Evolutionary conservation across 2,329 filamentous ascomycete genomes (phyloP), one percentile per base, ranked within the genome.

Genomic region (Fusarium sp.): DNA sequence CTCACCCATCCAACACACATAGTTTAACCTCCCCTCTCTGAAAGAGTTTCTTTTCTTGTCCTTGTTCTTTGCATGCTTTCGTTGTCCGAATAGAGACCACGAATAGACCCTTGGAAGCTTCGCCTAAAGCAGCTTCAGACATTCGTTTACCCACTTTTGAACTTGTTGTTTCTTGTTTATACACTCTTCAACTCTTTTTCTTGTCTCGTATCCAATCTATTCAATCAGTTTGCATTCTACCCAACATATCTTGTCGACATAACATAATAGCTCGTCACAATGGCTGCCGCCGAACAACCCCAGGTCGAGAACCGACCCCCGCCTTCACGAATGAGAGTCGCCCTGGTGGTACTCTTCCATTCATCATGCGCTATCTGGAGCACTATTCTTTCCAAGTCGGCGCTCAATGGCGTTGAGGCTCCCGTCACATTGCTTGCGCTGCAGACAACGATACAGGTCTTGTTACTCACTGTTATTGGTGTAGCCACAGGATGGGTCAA

Each of bases 341-440:
- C 73, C 59, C 62, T 74, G 62, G 72, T 73, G 42, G 71, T 75
- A 27, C 73, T 75, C 49, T 75, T 75, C 52, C 73, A 75, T 59
- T 75, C 73, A 38, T 70, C 73, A 22, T 75, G 73, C 54, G 73
- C 73, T 52, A 75, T 75, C 55, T 74, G 72, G 71, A 74, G 71
- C 57, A 75, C 73, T 24, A 75, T 75, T 34, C 67, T 75, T 24
- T 75, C 73, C 50, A 75, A 75, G 59, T 75, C 73, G 30, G 73
- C 73, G 34, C 71, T 75, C 24, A 75, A 75, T 42, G 73, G 73
- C 10, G 72, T 75, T 32, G 73, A 75, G 51, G 73, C 73, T 2
- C 73, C 73, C 34, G 73, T 75, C 32, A 75, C 73, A 30, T 61
- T 75, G 22, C 71, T 75, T 25, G 73, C 73, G 15, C 70, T 75